Evolutionary conservation across 2,329 filamentous ascomycete species (phyloP), one percentile per base, ranked within the genome.

Genomic region (Cytospora schulzeri): DNA sequence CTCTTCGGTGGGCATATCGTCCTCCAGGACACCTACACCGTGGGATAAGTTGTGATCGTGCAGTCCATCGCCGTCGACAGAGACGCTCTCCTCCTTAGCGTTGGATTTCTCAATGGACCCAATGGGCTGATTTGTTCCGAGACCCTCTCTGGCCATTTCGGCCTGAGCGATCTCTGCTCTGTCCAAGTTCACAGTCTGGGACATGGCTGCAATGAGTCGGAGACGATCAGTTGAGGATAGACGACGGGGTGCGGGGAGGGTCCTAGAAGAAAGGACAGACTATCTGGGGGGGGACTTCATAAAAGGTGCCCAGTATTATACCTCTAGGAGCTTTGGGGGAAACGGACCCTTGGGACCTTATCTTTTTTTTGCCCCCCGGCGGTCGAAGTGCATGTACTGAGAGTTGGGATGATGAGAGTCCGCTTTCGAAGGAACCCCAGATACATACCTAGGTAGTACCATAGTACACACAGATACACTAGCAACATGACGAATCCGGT

Each of bases 1-100:
- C 72, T 90, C 86, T 35, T 85, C 83, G 8, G 86, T 89, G 3
- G 87, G 87, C 66, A 74, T 76, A 69, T 76, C 72, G 62, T 72
- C 76, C n/a, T 57, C 64, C 4, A 57, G 31, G 19, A 57, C 41
- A 8, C 33, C 62, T 2, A 22, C n/a, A 17, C 11, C 45, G n/a
- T 56, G 50, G 22, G 50, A 53, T 4, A 26, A 22, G 22, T 38
- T 29, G 52, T 50, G 56, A 17, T 48, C 59, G 7, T 53, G 59
- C 19, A 58, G 3, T 15, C 24, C 48, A 14, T 53, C 58, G 45
- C 38, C 31, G 7, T 29, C 52, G 50, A 56, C 52, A 51, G 64
- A 57, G 17, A 68, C 60, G 61, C 48, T 63, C 51, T 57, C 58
- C 54, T 66, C 58, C 6, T 58, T 59, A 9, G 64, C 64, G 26